A percentile compares a stretch with the other conserved stretches of the same genome.
phyloP scores from a whole-genome alignment of 495 filamentous ascomycete species.

The Neurospora sp. region DNA sequence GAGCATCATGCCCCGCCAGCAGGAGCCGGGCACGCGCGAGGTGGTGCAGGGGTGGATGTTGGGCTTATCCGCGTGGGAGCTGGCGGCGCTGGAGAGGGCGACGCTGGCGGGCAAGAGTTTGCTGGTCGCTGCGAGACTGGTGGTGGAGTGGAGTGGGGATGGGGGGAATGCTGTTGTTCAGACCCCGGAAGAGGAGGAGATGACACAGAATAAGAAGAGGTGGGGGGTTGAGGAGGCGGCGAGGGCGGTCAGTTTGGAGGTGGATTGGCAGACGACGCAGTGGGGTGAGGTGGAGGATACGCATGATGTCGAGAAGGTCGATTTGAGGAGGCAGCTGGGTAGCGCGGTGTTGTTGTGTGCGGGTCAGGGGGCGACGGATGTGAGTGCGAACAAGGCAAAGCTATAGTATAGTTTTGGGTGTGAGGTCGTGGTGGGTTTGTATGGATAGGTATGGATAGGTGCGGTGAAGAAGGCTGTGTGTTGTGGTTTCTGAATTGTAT shows the following conservation, averaged over 20 bases:
- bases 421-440: background rate
- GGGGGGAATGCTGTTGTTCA: conserved; percentile 13
- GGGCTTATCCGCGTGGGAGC: conserved; percentile 60
- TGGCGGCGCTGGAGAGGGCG: conserved; percentile 77
- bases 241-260: conserved; percentile 69
- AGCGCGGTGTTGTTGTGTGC: conserved; percentile 72
- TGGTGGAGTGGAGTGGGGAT: conserved; percentile 83
- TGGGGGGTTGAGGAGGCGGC: conserved; percentile 68
- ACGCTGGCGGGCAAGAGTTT: conserved; percentile 80
- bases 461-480: background rate
- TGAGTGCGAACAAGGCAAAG: background rate
- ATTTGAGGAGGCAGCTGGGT: conserved; percentile 78
- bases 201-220: background rate
- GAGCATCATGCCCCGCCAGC: conserved; percentile 60
- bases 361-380: conserved; percentile 29
- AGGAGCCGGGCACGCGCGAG: conserved; percentile 61
- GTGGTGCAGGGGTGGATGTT: conserved; percentile 73
- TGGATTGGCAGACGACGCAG: conserved; percentile 77
- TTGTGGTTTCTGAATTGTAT: background rate
- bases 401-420: background rate
- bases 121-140: conserved; percentile 60
- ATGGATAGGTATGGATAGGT: background rate
- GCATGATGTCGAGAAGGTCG: conserved; percentile 93
- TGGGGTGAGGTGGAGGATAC: conserved; percentile 99
- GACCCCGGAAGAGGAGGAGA: conserved; percentile 11